Conservation (phyloP, 2,329 filamentous ascomycete genomes). For the Xylaria hypoxylon region DNA sequence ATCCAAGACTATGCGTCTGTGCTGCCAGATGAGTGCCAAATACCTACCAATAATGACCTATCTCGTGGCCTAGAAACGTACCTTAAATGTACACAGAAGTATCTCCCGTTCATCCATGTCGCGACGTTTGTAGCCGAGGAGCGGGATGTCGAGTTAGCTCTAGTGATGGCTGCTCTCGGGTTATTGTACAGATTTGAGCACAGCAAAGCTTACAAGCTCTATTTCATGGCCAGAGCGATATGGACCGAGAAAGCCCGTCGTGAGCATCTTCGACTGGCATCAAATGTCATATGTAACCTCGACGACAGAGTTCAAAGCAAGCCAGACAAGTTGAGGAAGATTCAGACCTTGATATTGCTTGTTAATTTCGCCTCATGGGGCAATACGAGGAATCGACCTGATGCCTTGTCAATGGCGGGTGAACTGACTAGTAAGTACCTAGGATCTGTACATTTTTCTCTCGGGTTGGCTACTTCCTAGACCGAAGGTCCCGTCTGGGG, state of each 20-base stretch:
- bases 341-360: conserved; percentile 55
- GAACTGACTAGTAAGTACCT: conserved; percentile 37
- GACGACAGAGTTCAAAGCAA: background rate
- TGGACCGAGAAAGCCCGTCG: conserved; percentile 63
- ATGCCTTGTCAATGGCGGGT: conserved; percentile 44
- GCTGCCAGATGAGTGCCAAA: conserved; percentile 59
- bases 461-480: too few species aligned
- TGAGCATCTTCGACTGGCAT: conserved; percentile 58
- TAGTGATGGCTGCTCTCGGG: conserved; percentile 63
- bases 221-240: conserved; percentile 67
- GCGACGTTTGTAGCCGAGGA: conserved; percentile 59
- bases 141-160: conserved; percentile 60
- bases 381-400: conserved; percentile 38
- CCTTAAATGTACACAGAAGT: conserved; percentile 62
- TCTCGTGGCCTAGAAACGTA: conserved; percentile 63
- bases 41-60: conserved; percentile 61
- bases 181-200: conserved; percentile 63
- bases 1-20: conserved; percentile 45
- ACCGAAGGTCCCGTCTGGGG: background rate
- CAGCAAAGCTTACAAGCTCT: conserved; percentile 64
- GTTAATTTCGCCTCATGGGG: conserved; percentile 47
- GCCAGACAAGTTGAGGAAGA: conserved; percentile 49
- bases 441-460: background rate
- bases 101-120: conserved; percentile 63
- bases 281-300: conserved; percentile 25